Evolutionary conservation across 2,329 filamentous ascomycete genomes (phyloP).

Genomic region (Xylaria sp.): DNA sequence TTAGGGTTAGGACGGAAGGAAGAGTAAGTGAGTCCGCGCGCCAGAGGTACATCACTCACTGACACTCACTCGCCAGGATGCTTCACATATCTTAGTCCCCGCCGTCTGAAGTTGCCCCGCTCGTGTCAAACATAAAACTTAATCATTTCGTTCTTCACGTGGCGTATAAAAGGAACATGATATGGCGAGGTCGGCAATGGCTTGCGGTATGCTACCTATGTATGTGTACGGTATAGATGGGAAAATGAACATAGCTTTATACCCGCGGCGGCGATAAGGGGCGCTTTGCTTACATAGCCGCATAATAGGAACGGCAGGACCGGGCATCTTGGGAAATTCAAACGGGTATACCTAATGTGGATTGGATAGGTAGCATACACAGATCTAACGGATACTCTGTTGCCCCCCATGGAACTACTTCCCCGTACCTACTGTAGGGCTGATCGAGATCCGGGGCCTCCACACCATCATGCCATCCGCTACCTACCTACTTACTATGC

Average conservation of each 20-base stretch:
- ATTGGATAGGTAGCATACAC: slow-evolving; percentile 4
- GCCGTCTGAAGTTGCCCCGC: not conserved
- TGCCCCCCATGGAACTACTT: not conserved
- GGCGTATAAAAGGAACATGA: slow-evolving; percentile 4
- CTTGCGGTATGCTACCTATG: not conserved
- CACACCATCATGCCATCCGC: not conserved
- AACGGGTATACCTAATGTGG: not conserved
- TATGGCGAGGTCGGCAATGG: slow-evolving; percentile 3
- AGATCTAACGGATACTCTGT: not conserved
- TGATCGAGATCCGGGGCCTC: not conserved
- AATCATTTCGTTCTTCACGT: not conserved
- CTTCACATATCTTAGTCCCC: not conserved
- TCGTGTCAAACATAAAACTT: not conserved
- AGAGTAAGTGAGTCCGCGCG: slow-evolving; percentile 20
- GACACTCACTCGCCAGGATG: slow-evolving; percentile 17
- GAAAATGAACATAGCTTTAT: slow-evolving; percentile 4
- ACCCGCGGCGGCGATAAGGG: not conserved
- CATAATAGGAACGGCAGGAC: not conserved
- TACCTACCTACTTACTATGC: not conserved
- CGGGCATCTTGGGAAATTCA: not conserved
- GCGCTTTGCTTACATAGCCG: not conserved
- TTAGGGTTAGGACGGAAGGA: slow-evolving; percentile 1
- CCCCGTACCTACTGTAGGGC: slow-evolving; percentile 1
- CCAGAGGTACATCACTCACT: not conserved
- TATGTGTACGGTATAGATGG: slow-evolving; percentile 9